Conservation (phyloP, 176 grass and related monocot genomes). For the Lolium rigidum region DNA sequence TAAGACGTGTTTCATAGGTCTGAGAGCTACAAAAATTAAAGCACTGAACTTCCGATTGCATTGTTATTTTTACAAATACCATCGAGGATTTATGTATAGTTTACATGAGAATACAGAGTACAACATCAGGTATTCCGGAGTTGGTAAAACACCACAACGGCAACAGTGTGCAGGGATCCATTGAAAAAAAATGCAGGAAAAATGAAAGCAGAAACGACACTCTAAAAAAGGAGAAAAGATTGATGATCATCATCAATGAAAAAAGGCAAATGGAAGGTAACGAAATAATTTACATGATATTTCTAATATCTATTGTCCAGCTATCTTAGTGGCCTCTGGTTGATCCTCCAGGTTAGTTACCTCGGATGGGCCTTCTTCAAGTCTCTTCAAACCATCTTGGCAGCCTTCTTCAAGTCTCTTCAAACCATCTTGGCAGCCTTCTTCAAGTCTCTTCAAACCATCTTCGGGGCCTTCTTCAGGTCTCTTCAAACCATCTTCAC, state of each 20-base stretch:
- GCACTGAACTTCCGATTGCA: background rate
- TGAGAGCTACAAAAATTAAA: background rate
- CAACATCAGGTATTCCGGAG: conserved; percentile 36
- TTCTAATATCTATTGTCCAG: conserved; percentile 48
- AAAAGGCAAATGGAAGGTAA: conserved; percentile 20
- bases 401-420: background rate
- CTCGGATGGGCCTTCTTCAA: conserved; percentile 26
- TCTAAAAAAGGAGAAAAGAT: background rate
- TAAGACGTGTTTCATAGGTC: no score
- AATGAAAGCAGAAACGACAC: background rate
- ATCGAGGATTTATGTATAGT: background rate
- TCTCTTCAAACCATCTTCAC: no score
- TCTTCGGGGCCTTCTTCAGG: no score
- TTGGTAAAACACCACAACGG: background rate
- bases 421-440: no score
- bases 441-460: no score
- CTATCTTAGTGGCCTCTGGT: conserved; percentile 47
- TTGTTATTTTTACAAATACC: background rate
- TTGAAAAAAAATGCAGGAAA: background rate
- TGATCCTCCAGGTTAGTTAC: conserved; percentile 38
- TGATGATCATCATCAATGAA: background rate
- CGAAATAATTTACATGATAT: conserved; percentile 54
- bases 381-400: no score
- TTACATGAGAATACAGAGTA: conserved; percentile 16
- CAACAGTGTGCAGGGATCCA: background rate